A percentile compares a stretch with the other conserved stretches of the same genome.
Evolutionary conservation across 2,329 filamentous ascomycete genomes (phyloP).

Genomic region (Cadophora malorum): DNA sequence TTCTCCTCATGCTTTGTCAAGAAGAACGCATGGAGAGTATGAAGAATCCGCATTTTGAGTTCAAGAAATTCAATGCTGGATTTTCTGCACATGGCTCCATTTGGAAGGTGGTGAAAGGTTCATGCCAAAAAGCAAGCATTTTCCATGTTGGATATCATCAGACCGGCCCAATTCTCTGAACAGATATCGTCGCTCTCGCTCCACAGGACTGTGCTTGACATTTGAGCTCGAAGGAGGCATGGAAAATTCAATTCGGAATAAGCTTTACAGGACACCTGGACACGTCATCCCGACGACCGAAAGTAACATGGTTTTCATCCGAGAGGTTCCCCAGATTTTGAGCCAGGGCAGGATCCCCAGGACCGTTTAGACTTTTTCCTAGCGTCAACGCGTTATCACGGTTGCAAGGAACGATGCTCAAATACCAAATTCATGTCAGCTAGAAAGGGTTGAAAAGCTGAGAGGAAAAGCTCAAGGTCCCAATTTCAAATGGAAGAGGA

Average conservation of each 20-base stretch:
- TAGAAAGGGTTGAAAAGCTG: background rate
- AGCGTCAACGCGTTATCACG: background rate
- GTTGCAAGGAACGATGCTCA: background rate
- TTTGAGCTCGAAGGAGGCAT: background rate
- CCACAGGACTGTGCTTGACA: background rate
- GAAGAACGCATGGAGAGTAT: background rate
- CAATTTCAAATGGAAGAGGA: background rate
- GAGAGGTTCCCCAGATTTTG: slow-evolving; percentile 8
- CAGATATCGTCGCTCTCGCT: background rate
- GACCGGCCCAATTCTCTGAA: background rate
- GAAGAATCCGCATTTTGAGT: background rate
- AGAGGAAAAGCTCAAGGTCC: background rate
- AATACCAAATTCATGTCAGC: background rate
- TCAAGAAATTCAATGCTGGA: background rate
- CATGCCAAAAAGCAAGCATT: background rate
- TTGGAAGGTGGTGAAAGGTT: background rate
- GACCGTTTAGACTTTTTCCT: background rate
- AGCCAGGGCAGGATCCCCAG: background rate
- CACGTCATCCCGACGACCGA: slow-evolving; percentile 5
- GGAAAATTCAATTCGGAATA: background rate
- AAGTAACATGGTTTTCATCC: background rate
- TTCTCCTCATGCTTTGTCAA: background rate
- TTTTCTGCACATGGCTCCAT: background rate
- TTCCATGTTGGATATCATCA: too few species aligned
- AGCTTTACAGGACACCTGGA: background rate